Conservation (phyloP, 768 basidiomycete species). For the Leccinum longicurvipes region DNA sequence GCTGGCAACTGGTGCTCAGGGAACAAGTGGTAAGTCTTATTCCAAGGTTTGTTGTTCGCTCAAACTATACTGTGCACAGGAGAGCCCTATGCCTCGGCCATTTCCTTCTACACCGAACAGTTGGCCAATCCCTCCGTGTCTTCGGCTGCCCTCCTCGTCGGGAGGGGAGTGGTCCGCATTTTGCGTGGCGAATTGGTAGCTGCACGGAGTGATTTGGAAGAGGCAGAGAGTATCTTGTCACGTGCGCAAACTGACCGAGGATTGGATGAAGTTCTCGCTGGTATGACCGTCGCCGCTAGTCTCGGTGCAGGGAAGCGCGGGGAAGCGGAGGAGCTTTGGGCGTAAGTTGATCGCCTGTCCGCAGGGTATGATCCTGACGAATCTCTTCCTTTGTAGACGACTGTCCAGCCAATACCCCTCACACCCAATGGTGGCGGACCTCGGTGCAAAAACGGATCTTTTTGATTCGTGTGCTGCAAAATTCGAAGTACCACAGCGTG, state of each 20-base stretch:
- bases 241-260: constrained; percentile 45
- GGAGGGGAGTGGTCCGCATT: constrained; percentile 78
- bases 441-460: constrained; percentile 53
- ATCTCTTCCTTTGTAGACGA: constrained; percentile 30
- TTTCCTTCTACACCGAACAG: constrained; percentile 79
- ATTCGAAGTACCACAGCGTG: constrained; percentile 57
- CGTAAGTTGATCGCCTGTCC: constrained; percentile 42
- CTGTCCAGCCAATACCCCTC: constrained; percentile 51
- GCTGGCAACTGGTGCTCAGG: constrained; percentile 70
- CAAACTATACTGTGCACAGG: constrained; percentile 11
- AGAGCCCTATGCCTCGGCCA: constrained; percentile 37
- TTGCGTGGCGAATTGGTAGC: constrained; percentile 69
- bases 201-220: constrained; percentile 79
- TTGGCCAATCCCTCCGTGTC: constrained; percentile 75
- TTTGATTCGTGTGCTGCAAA: constrained; percentile 65
- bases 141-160: constrained; percentile 69
- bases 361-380: constrained; percentile 1
- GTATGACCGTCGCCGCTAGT: constrained; percentile 59
- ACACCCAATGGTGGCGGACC: constrained; percentile 67
- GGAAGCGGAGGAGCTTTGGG: constrained; percentile 68
- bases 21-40: constrained; percentile 42
- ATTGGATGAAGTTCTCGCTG: constrained; percentile 62
- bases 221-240: constrained; percentile 46
- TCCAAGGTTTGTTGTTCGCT: constrained; percentile 8
- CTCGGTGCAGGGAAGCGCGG: constrained; percentile 53